Conservation (phyloP, 805 yeast genomes). For the Candida sonorensis region DNA sequence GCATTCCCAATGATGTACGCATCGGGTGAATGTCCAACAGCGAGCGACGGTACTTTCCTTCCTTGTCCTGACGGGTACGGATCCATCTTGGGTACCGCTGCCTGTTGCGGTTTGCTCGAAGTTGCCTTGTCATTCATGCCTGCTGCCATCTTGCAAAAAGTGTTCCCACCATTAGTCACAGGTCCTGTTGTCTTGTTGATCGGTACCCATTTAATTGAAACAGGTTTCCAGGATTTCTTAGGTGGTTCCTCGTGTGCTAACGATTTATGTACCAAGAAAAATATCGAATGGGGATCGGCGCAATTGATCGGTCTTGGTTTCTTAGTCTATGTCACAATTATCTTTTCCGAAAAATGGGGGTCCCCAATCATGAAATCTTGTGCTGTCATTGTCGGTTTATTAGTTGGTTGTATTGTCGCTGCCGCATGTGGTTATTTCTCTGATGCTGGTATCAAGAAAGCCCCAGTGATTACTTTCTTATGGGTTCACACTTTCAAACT, state of each 20-base stretch:
- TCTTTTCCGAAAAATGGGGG: slow-evolving; percentile 79
- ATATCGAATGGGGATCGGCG: slow-evolving; percentile 74
- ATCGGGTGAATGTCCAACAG: slow-evolving; percentile 59
- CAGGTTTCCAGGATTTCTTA: slow-evolving; percentile 80
- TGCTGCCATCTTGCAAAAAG: slow-evolving; percentile 55
- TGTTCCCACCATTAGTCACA: slow-evolving; percentile 87
- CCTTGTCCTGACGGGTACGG: slow-evolving; percentile 93
- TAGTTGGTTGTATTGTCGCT: slow-evolving; percentile 87
- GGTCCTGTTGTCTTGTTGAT: slow-evolving; percentile 89
- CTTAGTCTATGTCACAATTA: slow-evolving; percentile 66
- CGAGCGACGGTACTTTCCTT: slow-evolving; percentile 54
- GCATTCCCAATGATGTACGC: slow-evolving; percentile 78
- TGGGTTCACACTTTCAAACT: slow-evolving; percentile 86
- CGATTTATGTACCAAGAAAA: slow-evolving; percentile 39
- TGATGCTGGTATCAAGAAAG: slow-evolving; percentile 46
- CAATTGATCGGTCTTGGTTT: slow-evolving; percentile 84
- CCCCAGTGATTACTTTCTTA: slow-evolving; percentile 77
- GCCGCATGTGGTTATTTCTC: slow-evolving; percentile 85
- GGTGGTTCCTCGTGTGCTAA: slow-evolving; percentile 69
- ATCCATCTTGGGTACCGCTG: slow-evolving; percentile 75
- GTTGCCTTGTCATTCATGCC: slow-evolving; percentile 72
- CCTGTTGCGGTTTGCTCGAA: slow-evolving; percentile 70
- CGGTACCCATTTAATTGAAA: slow-evolving; percentile 60
- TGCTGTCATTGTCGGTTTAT: slow-evolving; percentile 79
- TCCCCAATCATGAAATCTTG: slow-evolving; percentile 93